Base-by-base conservation (phyloP, 2,329 filamentous ascomycete genomes). In the Verticillium albo-atrum region DNA sequence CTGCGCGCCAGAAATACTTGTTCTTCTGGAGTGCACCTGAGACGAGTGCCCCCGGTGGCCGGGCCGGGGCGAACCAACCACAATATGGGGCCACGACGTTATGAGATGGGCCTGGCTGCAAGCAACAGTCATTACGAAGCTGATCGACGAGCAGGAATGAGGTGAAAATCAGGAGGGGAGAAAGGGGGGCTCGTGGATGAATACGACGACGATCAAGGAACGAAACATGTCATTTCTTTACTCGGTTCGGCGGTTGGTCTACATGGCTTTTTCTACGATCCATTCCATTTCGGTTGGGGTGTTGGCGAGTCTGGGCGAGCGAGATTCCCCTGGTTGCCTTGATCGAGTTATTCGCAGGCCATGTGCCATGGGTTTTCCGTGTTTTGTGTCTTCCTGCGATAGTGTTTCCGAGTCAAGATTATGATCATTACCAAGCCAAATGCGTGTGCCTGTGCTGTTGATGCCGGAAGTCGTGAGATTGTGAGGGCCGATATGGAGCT, bases 231-330 rank as follows among this genome's bases (percentile, higher is more conserved):
- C 54, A 34, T 47, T 47, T 60, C 27, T 47, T 47, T 47, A 28
- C 17, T 52, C 32, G 28, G 37, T 58, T 35, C 61, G 60, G 42
- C 56, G 58, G 35, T 37, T 55, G 27, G 61, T 56, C 55, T 28
- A 59, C 60, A 63, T 27, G 59, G 61, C 55, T 59, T 61, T 54
- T 51, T 55, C 53, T 54, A 58, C 20, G 42, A 47, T 47, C 42
- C 42, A 47, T 47, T 47, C 42, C 42, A 12, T 47, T 47, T 20
- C 17, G 42, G 50, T 61, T 58, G 56, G 57, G 58, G 57, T 64
- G 61, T 61, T 56, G 58, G 61, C 58, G 62, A 59, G 60, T 62
- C 17, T 51, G 56, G 61, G 56, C 56, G 53, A 55, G 54, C 59
- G 53, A 54, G 60, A 37, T 32, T 52, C 28, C 28, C 55, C 54